Percentiles rank a stretch among this genome's conserved stretches.
Evolutionary conservation across 352 stramenopile species (phyloP).

Genomic region (Peronosclerospora sorghi): DNA sequence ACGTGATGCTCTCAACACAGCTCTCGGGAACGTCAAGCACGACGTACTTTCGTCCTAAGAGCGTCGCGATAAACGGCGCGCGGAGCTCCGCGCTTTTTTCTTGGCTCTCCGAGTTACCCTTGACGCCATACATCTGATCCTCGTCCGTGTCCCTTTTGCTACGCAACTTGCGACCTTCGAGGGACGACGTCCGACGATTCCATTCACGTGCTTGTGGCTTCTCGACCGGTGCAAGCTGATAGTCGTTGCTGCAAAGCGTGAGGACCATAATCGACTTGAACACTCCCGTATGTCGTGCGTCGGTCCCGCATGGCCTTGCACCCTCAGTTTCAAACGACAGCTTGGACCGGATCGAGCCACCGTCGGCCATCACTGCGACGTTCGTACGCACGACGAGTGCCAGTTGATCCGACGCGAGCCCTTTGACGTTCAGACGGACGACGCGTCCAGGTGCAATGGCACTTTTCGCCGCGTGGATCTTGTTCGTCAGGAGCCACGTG

Average conservation of each 20-base stretch:
- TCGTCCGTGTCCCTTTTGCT: slow-evolving; percentile 45
- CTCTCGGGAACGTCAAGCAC: slow-evolving; percentile 72
- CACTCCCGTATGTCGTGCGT: slow-evolving; percentile 20
- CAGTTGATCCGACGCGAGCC: slow-evolving; percentile 41
- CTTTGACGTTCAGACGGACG: slow-evolving; percentile 55
- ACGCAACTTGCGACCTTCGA: slow-evolving; percentile 31
- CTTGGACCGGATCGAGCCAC: slow-evolving; percentile 24
- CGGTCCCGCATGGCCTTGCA: slow-evolving; percentile 7
- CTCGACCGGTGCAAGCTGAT: slow-evolving; percentile 35
- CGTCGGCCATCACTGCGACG: slow-evolving; percentile 13
- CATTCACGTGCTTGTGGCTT: slow-evolving; percentile 8
- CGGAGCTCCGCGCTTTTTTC: slow-evolving; percentile 31
- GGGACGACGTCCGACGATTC: slow-evolving; percentile 7
- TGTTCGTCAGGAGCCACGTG: slow-evolving; percentile 59
- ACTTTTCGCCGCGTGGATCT: slow-evolving; percentile 44
- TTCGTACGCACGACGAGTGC: slow-evolving; percentile 55
- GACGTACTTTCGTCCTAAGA: slow-evolving; percentile 57
- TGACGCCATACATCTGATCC: slow-evolving; percentile 33
- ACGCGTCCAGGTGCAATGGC: slow-evolving; percentile 54
- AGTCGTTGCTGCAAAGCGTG: slow-evolving; percentile 55
- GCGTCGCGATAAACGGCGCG: slow-evolving; percentile 36
- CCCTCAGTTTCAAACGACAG: slow-evolving; percentile 32
- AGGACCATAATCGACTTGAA: slow-evolving; percentile 71
- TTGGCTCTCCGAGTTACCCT: slow-evolving; percentile 25
- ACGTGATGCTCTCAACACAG: slow-evolving; percentile 61